Evolutionary conservation across 2,329 filamentous ascomycete species (phyloP), one percentile per base, ranked within the genome.

Genomic region (Drechslerella dactyloides): DNA sequence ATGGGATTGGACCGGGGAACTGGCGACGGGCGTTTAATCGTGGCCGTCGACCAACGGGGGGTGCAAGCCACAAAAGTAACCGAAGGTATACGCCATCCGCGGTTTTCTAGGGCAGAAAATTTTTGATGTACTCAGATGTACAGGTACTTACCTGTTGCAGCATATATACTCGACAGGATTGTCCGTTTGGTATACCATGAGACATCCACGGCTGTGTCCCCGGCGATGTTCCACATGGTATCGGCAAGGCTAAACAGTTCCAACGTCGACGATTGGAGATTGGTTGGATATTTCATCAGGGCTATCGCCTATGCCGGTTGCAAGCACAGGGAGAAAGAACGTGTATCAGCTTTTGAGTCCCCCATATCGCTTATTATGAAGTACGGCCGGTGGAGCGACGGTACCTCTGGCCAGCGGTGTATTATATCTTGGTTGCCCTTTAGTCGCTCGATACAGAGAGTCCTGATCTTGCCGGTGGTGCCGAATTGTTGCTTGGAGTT

Each of bases 171-270:
- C 0, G 85, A 83, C 23, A 90, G 79, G 0, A 83, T 84, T 7
- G 86, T 83, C 2, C 88, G 83, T 78, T 89, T 89, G 1, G 87
- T 87, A 76, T 99, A 99, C 94, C 94, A 99, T 2, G 87, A 88
- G 2, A 86, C 85, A 79, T 97, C 93, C 70, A 97, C 90, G 21
- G 88, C 85, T 21, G 82, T 83, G 79, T 97, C 94, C 56, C 91
- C 91, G 0, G 93, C 86, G 2, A 96, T 85, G 77, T 90, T 92
- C 84, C 90, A 90, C 57, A 99, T 96, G 79, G 99, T 94, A 79
- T 97, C 93, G n/a, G 89, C 85, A 2, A 99, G 86, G 55, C 85
- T 83, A 46, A 89, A 87, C 2, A 99, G 85, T 81, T 97, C 94
- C 50, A 84, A 84, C 1, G 97, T 79, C 0, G 92, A 93, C 7